Conservation (phyloP, 1,284 basidiomycete genomes). For the Golubevia sp. region DNA sequence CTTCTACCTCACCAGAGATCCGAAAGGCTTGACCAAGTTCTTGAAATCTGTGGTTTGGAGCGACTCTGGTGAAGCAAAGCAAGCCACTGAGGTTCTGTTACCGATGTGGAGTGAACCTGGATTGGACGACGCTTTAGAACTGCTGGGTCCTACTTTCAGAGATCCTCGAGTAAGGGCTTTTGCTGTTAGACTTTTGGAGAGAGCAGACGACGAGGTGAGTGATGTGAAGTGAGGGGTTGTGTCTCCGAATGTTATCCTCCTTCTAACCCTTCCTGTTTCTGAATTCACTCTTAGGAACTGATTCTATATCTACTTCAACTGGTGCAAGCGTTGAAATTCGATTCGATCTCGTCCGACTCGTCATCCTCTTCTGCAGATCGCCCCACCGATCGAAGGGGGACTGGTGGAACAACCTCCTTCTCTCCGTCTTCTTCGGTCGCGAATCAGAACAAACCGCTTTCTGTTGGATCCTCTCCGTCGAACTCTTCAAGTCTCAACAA, state of each 20-base stretch:
- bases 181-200: conserved; percentile 84
- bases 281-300: conserved; percentile 72
- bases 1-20: conserved; percentile 89
- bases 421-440: conserved; percentile 37
- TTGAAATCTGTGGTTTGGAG: conserved; percentile 97
- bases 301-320: conserved; percentile 91
- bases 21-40: conserved; percentile 90
- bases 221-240: no score
- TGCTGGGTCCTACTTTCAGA: conserved; percentile 86
- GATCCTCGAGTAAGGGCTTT: conserved; percentile 91
- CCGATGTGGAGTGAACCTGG: conserved; percentile 98
- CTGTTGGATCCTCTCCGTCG: no score
- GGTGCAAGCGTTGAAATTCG: conserved; percentile 86
- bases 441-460: no score
- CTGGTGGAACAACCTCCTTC: background rate
- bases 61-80: conserved; percentile 92
- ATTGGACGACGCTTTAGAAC: conserved; percentile 91
- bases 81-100: conserved; percentile 92
- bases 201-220: conserved; percentile 90
- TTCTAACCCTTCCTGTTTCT: background rate
- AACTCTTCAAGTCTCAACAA: background rate
- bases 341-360: conserved; percentile 13
- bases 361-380: background rate
- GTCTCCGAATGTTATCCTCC: background rate
- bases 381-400: background rate